A percentile compares a stretch with the other conserved stretches of the same genome.
These are phyloP conservation scores for Basidiobolus meristosporus DNA, from an alignment of 371 early-diverging fungal genomes.

Conservation along the genomic window DNA sequence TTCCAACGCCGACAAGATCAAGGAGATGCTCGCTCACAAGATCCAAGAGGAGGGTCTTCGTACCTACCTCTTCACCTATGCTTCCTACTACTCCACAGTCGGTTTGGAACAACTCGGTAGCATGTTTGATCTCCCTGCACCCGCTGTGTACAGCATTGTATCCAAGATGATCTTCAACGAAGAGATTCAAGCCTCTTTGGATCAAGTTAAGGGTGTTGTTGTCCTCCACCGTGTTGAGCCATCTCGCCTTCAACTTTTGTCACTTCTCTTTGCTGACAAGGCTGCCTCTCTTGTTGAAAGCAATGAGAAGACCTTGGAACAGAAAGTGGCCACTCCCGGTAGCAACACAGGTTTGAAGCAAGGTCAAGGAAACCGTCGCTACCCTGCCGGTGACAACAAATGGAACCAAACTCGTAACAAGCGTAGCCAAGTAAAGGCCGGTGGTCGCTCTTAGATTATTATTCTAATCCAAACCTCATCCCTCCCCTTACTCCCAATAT, in stretches of 20 bases:
- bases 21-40: constrained; percentile 71
- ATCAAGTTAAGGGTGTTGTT: constrained; percentile 58
- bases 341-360: no score
- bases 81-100: constrained; percentile 73
- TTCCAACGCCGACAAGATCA: constrained; percentile 57
- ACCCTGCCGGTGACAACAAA: background rate
- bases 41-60: constrained; percentile 92
- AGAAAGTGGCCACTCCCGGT: constrained; percentile 13
- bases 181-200: constrained; percentile 68
- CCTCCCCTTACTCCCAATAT: no score
- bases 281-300: constrained; percentile 67
- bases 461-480: no score
- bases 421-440: no score
- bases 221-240: constrained; percentile 68
- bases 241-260: constrained; percentile 66
- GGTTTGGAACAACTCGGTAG: constrained; percentile 54
- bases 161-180: constrained; percentile 86
- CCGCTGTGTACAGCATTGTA: constrained; percentile 48
- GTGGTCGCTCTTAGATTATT: no score
- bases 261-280: constrained; percentile 77
- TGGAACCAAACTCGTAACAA: no score
- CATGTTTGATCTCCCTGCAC: constrained; percentile 70
- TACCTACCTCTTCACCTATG: constrained; percentile 85
- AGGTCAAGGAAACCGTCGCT: background rate
- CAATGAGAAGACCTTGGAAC: constrained; percentile 75